phyloP scores from a whole-genome alignment of 169 alveolate genomes.

The Plasmodium gallinaceum region DNA sequence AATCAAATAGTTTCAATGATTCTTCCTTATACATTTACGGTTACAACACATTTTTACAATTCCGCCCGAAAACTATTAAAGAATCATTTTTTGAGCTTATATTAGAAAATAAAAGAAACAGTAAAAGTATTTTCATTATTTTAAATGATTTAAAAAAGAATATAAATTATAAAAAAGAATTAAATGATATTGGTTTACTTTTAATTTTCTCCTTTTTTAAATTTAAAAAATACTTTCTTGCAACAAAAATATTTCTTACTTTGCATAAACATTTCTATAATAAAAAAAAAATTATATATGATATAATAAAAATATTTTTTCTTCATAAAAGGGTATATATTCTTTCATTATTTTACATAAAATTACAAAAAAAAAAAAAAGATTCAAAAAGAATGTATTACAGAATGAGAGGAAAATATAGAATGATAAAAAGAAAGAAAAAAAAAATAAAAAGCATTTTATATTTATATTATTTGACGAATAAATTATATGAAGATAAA shows the following conservation, averaged over 20 bases:
- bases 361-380: not conserved
- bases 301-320: constrained; percentile 37
- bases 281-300: constrained; percentile 27
- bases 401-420: not conserved
- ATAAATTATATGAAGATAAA: not conserved
- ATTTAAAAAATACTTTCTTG: constrained; percentile 35
- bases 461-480: not conserved
- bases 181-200: constrained; percentile 25
- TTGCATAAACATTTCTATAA: constrained; percentile 32
- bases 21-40: constrained; percentile 32
- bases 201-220: constrained; percentile 24
- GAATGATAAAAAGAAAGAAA: not conserved
- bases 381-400: not conserved
- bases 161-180: constrained; percentile 12
- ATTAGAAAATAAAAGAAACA: constrained; percentile 3
- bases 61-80: constrained; percentile 16
- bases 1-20: not conserved
- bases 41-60: constrained; percentile 13
- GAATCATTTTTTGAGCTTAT: constrained; percentile 28
- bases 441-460: not conserved
- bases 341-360: constrained; percentile 38
- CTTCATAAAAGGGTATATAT: constrained; percentile 14
- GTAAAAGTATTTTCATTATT: constrained; percentile 11
- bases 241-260: constrained; percentile 38
- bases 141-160: constrained; percentile 28